A percentile compares a stretch with the other conserved stretches of the same genome.
Evolutionary conservation across 306 rosid genomes (phyloP).

Genomic region (Vigna radiata): DNA sequence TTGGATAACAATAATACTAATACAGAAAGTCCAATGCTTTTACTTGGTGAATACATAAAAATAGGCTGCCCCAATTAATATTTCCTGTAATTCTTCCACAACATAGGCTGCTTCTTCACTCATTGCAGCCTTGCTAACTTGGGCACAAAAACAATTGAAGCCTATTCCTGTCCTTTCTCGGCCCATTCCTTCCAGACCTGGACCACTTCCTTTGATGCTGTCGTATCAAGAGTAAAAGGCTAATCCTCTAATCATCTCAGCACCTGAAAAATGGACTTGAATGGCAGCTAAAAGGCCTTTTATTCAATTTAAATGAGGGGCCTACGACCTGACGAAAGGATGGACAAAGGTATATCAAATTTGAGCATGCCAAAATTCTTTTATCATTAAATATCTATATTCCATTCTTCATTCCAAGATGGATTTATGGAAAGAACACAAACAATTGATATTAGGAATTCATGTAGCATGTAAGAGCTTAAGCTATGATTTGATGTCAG

Average conservation of each 20-base stretch:
- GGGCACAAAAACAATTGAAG: too few relatives aligned
- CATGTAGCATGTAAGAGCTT: constrained; percentile 1
- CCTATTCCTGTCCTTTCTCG: too few relatives aligned
- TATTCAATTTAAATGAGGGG: neutral
- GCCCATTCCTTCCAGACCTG: too few relatives aligned
- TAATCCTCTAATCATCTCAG: neutral
- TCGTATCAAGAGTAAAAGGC: neutral
- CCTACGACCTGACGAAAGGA: neutral
- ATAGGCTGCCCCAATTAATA: too few relatives aligned
- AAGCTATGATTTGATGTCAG: neutral
- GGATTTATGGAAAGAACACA: neutral
- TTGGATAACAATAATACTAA: too few relatives aligned
- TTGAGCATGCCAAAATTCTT: neutral
- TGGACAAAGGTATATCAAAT: neutral
- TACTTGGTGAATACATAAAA: too few relatives aligned
- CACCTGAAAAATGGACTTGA: neutral
- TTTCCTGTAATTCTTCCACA: too few relatives aligned
- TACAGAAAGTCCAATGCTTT: too few relatives aligned
- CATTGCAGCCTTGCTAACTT: too few relatives aligned
- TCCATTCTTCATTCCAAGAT: neutral
- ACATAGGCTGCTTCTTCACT: too few relatives aligned
- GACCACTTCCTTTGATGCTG: too few relatives aligned
- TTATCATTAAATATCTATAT: neutral
- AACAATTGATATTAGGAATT: constrained; percentile 14
- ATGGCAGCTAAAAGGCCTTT: too few relatives aligned